phyloP scores from a whole-genome alignment of 495 filamentous ascomycete species.

The Penicillium pancosmium region DNA sequence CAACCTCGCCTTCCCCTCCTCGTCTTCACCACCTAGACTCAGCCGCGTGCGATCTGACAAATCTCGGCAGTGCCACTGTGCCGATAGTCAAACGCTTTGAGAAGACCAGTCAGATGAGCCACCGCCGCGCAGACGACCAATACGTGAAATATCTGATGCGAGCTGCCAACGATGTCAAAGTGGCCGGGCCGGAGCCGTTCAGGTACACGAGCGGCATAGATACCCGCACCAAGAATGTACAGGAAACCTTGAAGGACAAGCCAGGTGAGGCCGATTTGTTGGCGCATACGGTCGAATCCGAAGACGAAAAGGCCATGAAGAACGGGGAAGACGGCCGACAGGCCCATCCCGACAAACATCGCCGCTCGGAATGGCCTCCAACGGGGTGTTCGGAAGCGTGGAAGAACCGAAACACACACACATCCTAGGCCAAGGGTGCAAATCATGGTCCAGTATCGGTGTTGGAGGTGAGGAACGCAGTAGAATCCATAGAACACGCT shows the following conservation, averaged over 20 bases:
- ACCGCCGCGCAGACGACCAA: slow-evolving; percentile 62
- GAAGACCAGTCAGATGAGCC: slow-evolving; percentile 59
- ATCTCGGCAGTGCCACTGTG: slow-evolving; percentile 47
- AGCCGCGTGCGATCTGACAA: slow-evolving; percentile 39
- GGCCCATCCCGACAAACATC: slow-evolving; percentile 90
- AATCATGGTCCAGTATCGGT: slow-evolving; percentile 79
- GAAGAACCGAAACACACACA: slow-evolving; percentile 70
- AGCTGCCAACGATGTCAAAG: slow-evolving; percentile 64
- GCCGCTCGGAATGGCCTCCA: slow-evolving; percentile 84
- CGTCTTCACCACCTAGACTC: slow-evolving; percentile 16
- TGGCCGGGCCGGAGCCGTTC: slow-evolving; percentile 52
- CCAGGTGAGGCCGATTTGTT: slow-evolving; percentile 82
- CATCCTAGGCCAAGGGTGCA: slow-evolving; percentile 74
- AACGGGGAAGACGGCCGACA: slow-evolving; percentile 81
- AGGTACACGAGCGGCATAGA: slow-evolving; percentile 71
- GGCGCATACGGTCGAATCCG: slow-evolving; percentile 57
- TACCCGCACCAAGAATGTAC: slow-evolving; percentile 81
- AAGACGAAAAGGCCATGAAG: slow-evolving; percentile 71
- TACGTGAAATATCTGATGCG: slow-evolving; percentile 69
- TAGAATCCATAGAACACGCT: slow-evolving; percentile 87
- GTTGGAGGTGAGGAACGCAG: slow-evolving; percentile 62
- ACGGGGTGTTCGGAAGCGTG: slow-evolving; percentile 76
- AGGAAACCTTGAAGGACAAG: slow-evolving; percentile 76
- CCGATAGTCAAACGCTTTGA: slow-evolving; percentile 60
- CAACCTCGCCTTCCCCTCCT: slow-evolving; percentile 20